Percentiles rank a stretch among this genome's conserved stretches.
phyloP scores from a whole-genome alignment of 495 filamentous ascomycete species.

The Aspergillus wentii region DNA sequence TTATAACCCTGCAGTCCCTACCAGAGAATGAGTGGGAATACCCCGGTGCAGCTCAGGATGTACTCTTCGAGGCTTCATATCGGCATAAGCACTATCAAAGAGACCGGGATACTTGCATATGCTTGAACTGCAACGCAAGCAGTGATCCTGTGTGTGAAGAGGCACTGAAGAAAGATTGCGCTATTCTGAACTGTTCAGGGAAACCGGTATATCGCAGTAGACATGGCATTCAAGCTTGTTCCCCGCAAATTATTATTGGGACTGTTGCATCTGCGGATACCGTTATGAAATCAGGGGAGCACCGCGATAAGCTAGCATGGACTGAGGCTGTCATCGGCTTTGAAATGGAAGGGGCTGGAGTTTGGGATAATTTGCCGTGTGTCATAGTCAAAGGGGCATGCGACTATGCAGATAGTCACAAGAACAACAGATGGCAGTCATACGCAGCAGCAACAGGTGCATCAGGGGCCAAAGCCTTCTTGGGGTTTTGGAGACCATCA shows the following conservation, averaged over 20 bases:
- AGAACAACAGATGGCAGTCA: constrained; percentile 32
- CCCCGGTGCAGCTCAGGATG: constrained; percentile 12
- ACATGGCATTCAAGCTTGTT: neutral
- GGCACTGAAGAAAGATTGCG: constrained; percentile 5
- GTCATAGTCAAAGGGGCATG: constrained; percentile 34
- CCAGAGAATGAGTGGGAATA: constrained; percentile 5
- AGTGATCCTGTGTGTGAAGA: constrained; percentile 5
- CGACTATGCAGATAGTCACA: constrained; percentile 38
- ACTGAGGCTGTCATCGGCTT: constrained; percentile 24
- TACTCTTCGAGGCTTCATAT: constrained; percentile 10
- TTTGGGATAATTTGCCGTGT: constrained; percentile 25
- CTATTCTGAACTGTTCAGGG: constrained; percentile 2
- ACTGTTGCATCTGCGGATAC: constrained; percentile 23
- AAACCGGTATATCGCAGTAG: constrained; percentile 1
- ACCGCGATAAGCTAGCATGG: constrained; percentile 19
- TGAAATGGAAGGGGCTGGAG: constrained; percentile 37
- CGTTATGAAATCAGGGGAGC: constrained; percentile 23
- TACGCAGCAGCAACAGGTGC: constrained; percentile 31
- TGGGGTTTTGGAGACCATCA: constrained; percentile 2
- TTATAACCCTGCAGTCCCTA: neutral
- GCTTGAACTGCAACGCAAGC: neutral
- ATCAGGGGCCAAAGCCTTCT: constrained; percentile 20
- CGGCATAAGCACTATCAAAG: constrained; percentile 12
- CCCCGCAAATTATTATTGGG: constrained; percentile 15
- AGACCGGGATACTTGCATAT: neutral